Percentiles rank a stretch among this genome's conserved stretches.
Evolutionary conservation across 805 yeast species (phyloP).

Genomic region (Candida quercuum): DNA sequence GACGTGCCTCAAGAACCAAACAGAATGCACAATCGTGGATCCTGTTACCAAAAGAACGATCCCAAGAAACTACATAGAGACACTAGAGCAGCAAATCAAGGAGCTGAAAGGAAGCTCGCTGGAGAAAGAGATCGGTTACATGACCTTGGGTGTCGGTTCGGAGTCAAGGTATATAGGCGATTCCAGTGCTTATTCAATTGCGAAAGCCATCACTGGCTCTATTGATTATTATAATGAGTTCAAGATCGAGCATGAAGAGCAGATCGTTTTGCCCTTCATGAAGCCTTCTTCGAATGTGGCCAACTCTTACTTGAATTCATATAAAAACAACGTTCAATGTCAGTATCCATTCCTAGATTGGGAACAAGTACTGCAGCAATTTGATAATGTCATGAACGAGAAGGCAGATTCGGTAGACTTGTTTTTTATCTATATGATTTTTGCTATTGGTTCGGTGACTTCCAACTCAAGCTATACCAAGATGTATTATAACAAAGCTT

Average conservation of each 20-base stretch:
- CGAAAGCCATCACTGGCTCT: conserved; percentile 23
- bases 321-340: conserved; percentile 26
- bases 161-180: conserved; percentile 26
- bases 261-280: conserved; percentile 12
- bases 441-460: conserved; percentile 28
- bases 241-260: conserved; percentile 5
- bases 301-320: conserved; percentile 15
- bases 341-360: conserved; percentile 32
- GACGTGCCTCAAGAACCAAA: conserved; percentile 34
- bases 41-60: conserved; percentile 43
- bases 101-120: conserved; percentile 10
- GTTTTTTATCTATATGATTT: conserved; percentile 28
- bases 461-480: conserved; percentile 22
- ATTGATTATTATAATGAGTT: conserved; percentile 17
- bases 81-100: conserved; percentile 32
- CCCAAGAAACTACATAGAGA: conserved; percentile 40
- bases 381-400: conserved; percentile 16
- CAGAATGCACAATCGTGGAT: conserved; percentile 41
- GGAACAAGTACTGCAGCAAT: too few relatives aligned
- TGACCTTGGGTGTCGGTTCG: conserved; percentile 25
- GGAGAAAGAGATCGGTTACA: conserved; percentile 26
- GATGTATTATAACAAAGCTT: conserved; percentile 27
- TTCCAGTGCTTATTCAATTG: conserved; percentile 29
- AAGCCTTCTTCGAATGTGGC: conserved; percentile 19
- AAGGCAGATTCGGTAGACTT: conserved; percentile 14